Evolutionary conservation across 108 stramenopile genomes (phyloP).

Genomic region (Nannochloropsis salina): DNA sequence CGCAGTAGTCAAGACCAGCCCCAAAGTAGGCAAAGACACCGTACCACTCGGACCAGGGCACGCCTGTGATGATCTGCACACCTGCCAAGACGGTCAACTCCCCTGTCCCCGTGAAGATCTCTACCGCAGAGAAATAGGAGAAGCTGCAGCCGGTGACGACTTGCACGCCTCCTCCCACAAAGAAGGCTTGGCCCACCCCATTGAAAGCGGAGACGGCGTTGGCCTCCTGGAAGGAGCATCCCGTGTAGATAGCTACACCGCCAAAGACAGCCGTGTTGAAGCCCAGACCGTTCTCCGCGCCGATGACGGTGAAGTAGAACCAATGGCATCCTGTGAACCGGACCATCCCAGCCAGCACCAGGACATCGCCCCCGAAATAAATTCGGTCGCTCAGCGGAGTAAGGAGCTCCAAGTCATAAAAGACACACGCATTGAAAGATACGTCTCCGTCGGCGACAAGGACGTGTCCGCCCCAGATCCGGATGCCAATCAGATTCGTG

Average conservation of each 20-base stretch:
- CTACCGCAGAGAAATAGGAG: neutral
- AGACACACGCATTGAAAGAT: neutral
- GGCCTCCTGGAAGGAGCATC: neutral
- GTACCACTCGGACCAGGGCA: neutral
- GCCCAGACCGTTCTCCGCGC: neutral
- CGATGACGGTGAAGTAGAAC: neutral
- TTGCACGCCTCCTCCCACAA: neutral
- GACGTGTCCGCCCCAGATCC: conserved; percentile 11
- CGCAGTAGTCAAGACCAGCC: neutral
- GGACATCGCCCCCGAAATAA: neutral
- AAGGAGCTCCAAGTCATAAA: neutral
- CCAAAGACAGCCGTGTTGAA: neutral
- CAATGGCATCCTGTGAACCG: conserved; percentile 9
- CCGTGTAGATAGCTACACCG: neutral
- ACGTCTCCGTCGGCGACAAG: neutral
- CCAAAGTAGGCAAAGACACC: neutral
- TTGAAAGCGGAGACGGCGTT: neutral
- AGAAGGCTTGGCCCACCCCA: neutral
- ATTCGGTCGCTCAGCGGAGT: neutral
- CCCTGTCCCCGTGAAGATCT: neutral
- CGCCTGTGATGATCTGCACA: conserved; percentile 16
- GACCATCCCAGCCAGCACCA: neutral
- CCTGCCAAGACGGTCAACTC: neutral
- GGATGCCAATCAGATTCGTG: neutral
- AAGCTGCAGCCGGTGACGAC: neutral